Conservation (phyloP, 805 yeast genomes). For the Kodamaea laetipori region DNA sequence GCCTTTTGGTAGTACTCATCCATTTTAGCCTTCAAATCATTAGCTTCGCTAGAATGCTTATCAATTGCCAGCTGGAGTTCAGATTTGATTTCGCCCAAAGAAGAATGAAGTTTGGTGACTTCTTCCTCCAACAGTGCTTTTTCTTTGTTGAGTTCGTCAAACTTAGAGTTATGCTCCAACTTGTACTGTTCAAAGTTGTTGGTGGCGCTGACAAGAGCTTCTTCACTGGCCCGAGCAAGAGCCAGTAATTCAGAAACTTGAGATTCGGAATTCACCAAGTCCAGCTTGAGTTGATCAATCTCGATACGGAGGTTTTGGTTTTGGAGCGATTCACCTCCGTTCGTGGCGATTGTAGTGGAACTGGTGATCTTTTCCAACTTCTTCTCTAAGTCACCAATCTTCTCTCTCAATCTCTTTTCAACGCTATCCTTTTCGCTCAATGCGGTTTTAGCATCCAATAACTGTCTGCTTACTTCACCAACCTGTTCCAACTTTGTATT, state of each 20-base stretch:
- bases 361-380: conserved; percentile 1
- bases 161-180: conserved; percentile 25
- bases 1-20: conserved; percentile 32
- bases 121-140: conserved; percentile 25
- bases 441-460: conserved; percentile 43
- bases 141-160: conserved; percentile 24
- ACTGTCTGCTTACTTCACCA: conserved; percentile 51
- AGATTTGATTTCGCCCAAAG: conserved; percentile 16
- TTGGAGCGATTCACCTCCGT: conserved; percentile 5
- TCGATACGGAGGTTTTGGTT: conserved; percentile 23
- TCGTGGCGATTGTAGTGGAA: background rate
- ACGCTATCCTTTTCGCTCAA: conserved; percentile 42
- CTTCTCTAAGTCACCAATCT: conserved; percentile 1
- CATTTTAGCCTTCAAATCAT: conserved; percentile 27
- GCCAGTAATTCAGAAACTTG: conserved; percentile 51
- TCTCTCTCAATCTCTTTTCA: conserved; percentile 39
- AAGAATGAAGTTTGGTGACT: conserved; percentile 2
- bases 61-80: conserved; percentile 23
- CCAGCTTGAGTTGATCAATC: conserved; percentile 51
- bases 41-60: conserved; percentile 26
- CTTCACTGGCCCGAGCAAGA: conserved; percentile 69
- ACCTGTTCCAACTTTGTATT: conserved; percentile 58
- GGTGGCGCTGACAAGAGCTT: conserved; percentile 57
- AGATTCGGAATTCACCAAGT: conserved; percentile 57
- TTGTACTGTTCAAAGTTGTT: conserved; percentile 50